Evolutionary conservation across 306 rosid species (phyloP).

Genomic region (Glycine latifolia): DNA sequence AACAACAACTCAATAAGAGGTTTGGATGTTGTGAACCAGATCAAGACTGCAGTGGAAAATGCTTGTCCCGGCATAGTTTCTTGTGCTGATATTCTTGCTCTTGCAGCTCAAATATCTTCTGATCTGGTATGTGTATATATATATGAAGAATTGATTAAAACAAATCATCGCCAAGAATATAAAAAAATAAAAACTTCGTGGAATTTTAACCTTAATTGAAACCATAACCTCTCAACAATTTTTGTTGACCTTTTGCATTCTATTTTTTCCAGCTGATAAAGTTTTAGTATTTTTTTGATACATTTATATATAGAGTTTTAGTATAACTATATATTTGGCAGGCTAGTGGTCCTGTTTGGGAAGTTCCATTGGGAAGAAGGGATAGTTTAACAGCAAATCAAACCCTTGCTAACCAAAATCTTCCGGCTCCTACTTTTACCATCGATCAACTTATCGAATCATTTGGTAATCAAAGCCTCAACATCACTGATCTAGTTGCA

Average conservation of each 20-base stretch:
- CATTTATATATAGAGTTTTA: too few relatives aligned
- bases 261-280: too few relatives aligned
- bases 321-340: not conserved
- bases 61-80: conserved; percentile 64
- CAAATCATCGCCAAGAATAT: too few relatives aligned
- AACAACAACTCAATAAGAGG: conserved; percentile 67
- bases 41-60: conserved; percentile 57
- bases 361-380: conserved; percentile 62
- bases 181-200: too few relatives aligned
- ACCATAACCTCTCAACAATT: too few relatives aligned
- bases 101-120: conserved; percentile 58
- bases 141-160: too few relatives aligned
- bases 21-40: conserved; percentile 60
- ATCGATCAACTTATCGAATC: conserved; percentile 10
- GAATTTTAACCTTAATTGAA: not conserved
- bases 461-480: conserved; percentile 46
- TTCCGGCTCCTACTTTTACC: conserved; percentile 49
- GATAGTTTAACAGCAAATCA: conserved; percentile 59
- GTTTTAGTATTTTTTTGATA: too few relatives aligned
- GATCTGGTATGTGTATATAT: conserved; percentile 41
- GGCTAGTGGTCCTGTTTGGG: conserved; percentile 56
- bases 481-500: conserved; percentile 60
- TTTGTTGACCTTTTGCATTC: too few relatives aligned
- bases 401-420: conserved; percentile 40
- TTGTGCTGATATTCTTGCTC: conserved; percentile 68